Evolutionary conservation across 176 grass and related monocot genomes (phyloP), one percentile per base, ranked within the genome.

Genomic region (Oryza coarctata): DNA sequence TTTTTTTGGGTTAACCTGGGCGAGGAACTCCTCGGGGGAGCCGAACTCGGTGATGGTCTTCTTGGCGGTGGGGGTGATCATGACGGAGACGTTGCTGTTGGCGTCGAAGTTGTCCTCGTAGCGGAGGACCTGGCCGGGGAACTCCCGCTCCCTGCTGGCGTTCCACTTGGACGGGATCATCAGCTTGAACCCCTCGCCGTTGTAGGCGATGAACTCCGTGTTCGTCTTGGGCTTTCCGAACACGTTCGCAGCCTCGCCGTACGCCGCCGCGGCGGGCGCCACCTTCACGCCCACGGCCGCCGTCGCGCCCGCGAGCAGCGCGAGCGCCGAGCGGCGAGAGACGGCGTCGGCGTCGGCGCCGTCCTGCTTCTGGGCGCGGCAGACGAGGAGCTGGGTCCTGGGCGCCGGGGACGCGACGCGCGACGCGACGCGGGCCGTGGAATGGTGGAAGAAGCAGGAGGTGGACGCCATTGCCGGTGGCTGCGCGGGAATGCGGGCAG

Each of bases 21-120:
- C 32, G 45, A 92, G 85, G 77, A 99, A 95, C 73, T 99, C 73
- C 80, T 94, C 93, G 0, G 96, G 96, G 10, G 86, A 82, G 66
- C 96, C 96, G 61, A 76, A 99, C 1, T 99, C 96, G 23, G 93
- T 87, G 87, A 99, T 99, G 82, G 83, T 29, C 69, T 92, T 95
- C 87, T 95, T 99, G 87, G 83, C 0, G 39, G 93, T 88, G 22
- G 93, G 93, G n/a, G 29, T 74, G 76, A 99, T 84, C 22, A 95
- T 88, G 89, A 99, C 96, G 67, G 84, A 63, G 34, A 99, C 80
- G 84, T 92, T 90, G 87, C 89, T 99, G 87, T 77, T 99, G 79
- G 91, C 23, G 58, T 99, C 96, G 43, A 95, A 99, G 85, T 95
- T 99, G 91, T 99, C 96, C 89, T 99, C 96, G 63, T 90, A 99